Base-by-base conservation (phyloP, 441 rosid species). In the Flueggea neowawraea region DNA sequence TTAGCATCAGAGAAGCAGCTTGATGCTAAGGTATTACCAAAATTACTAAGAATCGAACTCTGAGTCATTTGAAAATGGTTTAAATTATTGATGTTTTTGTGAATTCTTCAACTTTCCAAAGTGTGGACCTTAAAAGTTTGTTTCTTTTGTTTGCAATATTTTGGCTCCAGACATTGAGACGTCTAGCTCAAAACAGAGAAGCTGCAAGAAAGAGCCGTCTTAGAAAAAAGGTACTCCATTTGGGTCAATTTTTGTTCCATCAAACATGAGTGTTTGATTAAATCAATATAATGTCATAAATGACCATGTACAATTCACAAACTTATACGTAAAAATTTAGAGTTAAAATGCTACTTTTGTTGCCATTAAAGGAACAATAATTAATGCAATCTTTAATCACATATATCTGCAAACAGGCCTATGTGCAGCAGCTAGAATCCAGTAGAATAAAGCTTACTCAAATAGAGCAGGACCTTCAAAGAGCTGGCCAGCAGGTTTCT, bases 141-240 rank as follows among this genome's bases (percentile, higher is more conserved):
- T 36, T 36, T 59, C 10, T 69, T 63, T 0, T 22, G 28, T 22
- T 22, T 22, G 28, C 57, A 16, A 58, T 41, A 44, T 50, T 28
- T 57, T 75, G 61, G 53, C 63, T 63, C 65, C 83, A 95, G 99
- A 91, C 93, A 65, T 63, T 91, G 78, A 91, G 99, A 76, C 91
- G 99, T 76, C 87, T 95, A 31, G 99, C 99, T 80, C 99, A 95
- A 73, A 95, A 95, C 85, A 86, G 99, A 77, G 99, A 95, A 76
- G 99, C 99, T 65, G 99, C 99, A 58, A 84, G 96, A 73, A 95
- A 95, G 73, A 95, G 99, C 81, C 86, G 99, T 70, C 72, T 95
- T 14, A 84, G 99, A 45, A 95, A 95, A 79, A 95, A 95, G 88
- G 99, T 85, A 64, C 59, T 52, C 41, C 44, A 43, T 57, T 8